phyloP scores from a whole-genome alignment of 345 rosid species.

The Brassica cretica region DNA sequence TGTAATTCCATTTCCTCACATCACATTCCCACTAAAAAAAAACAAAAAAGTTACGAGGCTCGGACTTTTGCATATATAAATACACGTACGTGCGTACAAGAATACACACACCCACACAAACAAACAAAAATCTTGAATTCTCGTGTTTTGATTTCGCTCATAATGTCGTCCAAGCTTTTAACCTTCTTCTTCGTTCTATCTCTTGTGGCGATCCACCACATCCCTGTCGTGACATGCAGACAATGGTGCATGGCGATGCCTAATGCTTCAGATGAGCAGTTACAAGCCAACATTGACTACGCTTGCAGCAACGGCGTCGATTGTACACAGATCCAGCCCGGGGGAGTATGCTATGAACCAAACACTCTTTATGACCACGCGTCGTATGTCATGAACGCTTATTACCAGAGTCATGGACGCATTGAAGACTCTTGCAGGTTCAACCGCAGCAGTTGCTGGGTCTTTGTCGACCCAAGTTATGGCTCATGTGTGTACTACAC shows the following conservation, averaged over 20 bases:
- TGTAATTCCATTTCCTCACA: background rate
- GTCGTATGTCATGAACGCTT: constrained; percentile 73
- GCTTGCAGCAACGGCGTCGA: constrained; percentile 54
- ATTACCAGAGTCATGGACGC: constrained; percentile 50
- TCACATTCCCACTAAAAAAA: no score
- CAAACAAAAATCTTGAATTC: background rate
- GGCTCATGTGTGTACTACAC: constrained; percentile 21
- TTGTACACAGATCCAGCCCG: constrained; percentile 57
- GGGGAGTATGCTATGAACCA: constrained; percentile 67
- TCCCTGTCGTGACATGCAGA: constrained; percentile 34
- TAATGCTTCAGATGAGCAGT: constrained; percentile 43
- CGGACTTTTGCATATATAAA: background rate
- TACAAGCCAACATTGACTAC: constrained; percentile 70
- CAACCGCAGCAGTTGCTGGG: background rate
- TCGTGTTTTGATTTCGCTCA: background rate
- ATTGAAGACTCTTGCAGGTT: background rate
- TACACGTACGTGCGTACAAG: background rate
- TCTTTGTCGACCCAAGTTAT: constrained; percentile 1
- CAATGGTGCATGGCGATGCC: constrained; percentile 63
- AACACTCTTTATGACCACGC: constrained; percentile 62
- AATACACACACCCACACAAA: background rate
- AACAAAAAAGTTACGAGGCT: no score
- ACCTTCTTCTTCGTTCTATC: constrained; percentile 3
- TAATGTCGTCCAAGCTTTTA: constrained; percentile 12
- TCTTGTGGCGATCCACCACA: background rate